These are phyloP conservation scores for Prunella vulgaris DNA, from an alignment of 257 asterid species.

Conservation along the genomic window DNA sequence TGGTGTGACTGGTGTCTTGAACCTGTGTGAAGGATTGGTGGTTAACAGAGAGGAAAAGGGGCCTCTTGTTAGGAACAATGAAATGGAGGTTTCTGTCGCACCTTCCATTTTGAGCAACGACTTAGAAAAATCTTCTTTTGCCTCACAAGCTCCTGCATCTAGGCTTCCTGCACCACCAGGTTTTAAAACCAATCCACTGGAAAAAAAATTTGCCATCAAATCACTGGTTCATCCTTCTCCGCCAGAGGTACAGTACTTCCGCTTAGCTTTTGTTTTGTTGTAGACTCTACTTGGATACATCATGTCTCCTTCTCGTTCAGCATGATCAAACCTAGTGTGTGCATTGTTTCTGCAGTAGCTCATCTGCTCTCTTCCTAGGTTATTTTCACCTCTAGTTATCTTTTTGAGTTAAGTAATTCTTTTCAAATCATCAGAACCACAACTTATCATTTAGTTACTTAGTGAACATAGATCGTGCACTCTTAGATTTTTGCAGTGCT, in stretches of 20 bases:
- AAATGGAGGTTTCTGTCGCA: conserved; percentile 36
- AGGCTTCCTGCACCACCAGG: conserved; percentile 94
- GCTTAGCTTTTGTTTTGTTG: not conserved
- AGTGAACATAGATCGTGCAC: not conserved
- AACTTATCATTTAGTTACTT: not conserved
- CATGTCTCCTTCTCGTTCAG: not conserved
- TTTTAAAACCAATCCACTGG: conserved; percentile 47
- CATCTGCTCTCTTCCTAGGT: not conserved
- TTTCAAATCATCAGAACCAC: not conserved
- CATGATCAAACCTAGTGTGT: not conserved
- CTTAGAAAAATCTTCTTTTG: conserved; percentile 51
- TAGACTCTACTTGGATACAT: conserved; percentile 9
- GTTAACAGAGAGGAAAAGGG: conserved; percentile 48
- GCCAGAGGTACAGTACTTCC: conserved; percentile 42
- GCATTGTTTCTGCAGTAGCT: not conserved
- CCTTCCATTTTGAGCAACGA: conserved; percentile 36
- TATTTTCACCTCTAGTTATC: not conserved
- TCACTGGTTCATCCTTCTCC: conserved; percentile 38
- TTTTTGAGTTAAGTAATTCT: not conserved
- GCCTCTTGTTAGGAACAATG: conserved; percentile 33
- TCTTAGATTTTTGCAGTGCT: not conserved
- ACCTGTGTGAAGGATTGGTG: conserved; percentile 33
- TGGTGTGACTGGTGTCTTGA: conserved; percentile 25
- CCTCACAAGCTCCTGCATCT: conserved; percentile 51
- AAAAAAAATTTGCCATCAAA: conserved; percentile 58